phyloP scores from a whole-genome alignment of 495 filamentous ascomycete genomes.

The Polyplosphaeria fusca region DNA sequence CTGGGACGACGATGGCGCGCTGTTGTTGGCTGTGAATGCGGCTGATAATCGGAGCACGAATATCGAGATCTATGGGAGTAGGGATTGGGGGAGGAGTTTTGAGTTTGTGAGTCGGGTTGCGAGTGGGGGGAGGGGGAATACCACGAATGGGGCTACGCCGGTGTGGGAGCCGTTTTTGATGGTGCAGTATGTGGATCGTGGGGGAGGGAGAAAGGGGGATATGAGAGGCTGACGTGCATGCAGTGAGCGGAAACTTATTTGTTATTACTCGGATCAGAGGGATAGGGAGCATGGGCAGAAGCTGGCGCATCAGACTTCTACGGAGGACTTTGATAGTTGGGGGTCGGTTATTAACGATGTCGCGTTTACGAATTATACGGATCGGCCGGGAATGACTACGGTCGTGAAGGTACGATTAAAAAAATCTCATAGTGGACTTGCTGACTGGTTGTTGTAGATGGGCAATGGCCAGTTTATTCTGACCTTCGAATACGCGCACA shows the following conservation, averaged over 20 bases:
- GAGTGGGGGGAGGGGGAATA: constrained; percentile 55
- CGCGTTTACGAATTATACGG: constrained; percentile 52
- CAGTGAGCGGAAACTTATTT: constrained; percentile 47
- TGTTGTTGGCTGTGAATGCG: constrained; percentile 25
- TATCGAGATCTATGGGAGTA: constrained; percentile 22
- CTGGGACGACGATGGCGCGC: constrained; percentile 7
- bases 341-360: constrained; percentile 59
- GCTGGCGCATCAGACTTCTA: constrained; percentile 57
- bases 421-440: background rate
- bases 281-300: constrained; percentile 59
- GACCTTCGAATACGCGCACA: constrained; percentile 55
- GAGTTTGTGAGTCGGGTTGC: constrained; percentile 62
- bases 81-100: constrained; percentile 47
- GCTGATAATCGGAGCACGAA: constrained; percentile 21
- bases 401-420: constrained; percentile 42
- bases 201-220: too few relatives aligned
- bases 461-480: constrained; percentile 60
- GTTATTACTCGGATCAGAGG: constrained; percentile 67
- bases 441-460: constrained; percentile 39
- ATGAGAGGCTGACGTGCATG: background rate
- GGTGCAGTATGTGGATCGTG: constrained; percentile 29
- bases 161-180: constrained; percentile 71
- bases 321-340: constrained; percentile 55
- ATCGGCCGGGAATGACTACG: constrained; percentile 64
- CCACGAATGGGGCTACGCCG: constrained; percentile 60